Base-by-base conservation (phyloP, 75 land plant species). In the Ceratopteris richardii region DNA sequence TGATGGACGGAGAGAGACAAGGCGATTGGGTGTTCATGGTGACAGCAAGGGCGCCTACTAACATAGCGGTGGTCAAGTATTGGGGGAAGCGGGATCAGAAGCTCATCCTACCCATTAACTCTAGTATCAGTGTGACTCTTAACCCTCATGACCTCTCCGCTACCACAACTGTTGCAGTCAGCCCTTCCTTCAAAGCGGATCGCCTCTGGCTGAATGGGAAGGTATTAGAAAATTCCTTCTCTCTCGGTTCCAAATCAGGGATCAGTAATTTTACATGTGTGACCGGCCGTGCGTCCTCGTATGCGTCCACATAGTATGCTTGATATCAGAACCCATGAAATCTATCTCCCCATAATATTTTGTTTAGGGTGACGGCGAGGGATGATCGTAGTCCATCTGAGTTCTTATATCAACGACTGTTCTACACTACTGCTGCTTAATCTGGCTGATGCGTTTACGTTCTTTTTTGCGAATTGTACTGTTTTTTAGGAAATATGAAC, bases 121-220 rank as follows among this genome's bases (percentile, higher is more conserved):
- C 88, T 44, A 94, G 98, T 62, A 86, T 94, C 69, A 89, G 96
- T 48, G 80, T 94, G 29, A 94, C 98, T 0, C 80, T 94, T n/a
- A 84, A 93, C 61, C 98, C 90, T 3, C 55, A 70, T 11, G 87
- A 94, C 40, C 86, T 94, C 36, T 94, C 85, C 43, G 90, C 98
- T 51, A 94, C 91, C 53, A 94, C 98, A 58, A 89, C 98, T n/a
- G 98, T 89, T 40, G 84, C 98, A 22, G 96, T 75, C 46, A 90
- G 96, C 64, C 96, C 98, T 18, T 31, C 52, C 23, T 94, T 94
- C 58, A 19, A 56, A 0, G 47, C 73, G 0, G 98, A 94, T 77
- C 82, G 91, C 20, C 94, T 94, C 71, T 94, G 98, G 98, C 98
- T 94, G 60, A 94, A 94, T 65, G 96, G 90, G 47, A 90, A 94